Evolutionary conservation across 768 basidiomycete species (phyloP), one percentile per base, ranked within the genome.

Genomic region (Mycena floridula): DNA sequence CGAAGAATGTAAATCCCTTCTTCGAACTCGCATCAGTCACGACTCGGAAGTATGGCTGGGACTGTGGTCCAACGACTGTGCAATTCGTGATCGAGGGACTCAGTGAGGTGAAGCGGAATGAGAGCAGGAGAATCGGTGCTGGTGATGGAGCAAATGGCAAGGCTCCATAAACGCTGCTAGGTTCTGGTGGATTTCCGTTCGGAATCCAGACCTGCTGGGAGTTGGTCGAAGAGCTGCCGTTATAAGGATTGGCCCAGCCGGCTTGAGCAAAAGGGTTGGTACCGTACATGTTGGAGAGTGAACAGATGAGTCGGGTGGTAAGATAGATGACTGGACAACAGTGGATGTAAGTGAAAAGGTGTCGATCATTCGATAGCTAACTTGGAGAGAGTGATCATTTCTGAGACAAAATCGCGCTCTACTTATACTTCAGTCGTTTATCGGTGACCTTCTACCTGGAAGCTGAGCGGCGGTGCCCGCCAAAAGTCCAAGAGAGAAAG

Each of bases 101-200:
- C 48, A 69, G 58, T 22, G 67, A 57, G n/a, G 62, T 61, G 59
- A 74, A 72, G 9, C 56, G 55, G 53, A 69, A 61, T 4, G 64
- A 59, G 53, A 66, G 51, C 47, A 61, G 60, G 5, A 59, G 48
- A 3, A 60, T 50, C 3, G 60, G 21, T 7, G 53, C 43, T n/a
- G 45, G 30, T 25, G 20, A 27, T 12, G 48, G 28, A 9, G 53
- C 23, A 53, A 65, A 69, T 37, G 71, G 70, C 41, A 73, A 64
- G 1, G 71, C 70, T 7, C 70, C 70, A 55, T 66, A 70, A 42
- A 72, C 52, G 39, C 71, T 72, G n/a, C n/a, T n/a, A 49, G 71
- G 67, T 3, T 56, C 45, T 16, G 54, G 30, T 9, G 16, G 8
- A 27, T 9, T 22, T 13, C 23, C 43, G n/a, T n/a, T n/a, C n/a